Base-by-base conservation (phyloP, 2,329 filamentous ascomycete species). In the Daldinia sp. region DNA sequence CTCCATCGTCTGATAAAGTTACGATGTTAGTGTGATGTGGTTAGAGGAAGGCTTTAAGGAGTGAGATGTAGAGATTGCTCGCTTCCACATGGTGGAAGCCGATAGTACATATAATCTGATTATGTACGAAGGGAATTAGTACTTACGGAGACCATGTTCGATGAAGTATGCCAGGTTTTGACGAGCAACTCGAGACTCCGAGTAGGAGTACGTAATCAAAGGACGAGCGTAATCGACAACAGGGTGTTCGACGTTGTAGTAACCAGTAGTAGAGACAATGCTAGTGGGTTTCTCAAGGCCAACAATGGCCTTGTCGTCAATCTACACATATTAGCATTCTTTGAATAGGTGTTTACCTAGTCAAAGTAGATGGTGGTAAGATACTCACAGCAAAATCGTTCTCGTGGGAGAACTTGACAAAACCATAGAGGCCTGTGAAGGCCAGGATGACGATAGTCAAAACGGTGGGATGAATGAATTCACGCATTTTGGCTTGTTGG, bases 121-220 rank as follows among this genome's bases (percentile, higher is more conserved):
- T 27, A 17, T 13, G 7, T 1, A 17, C 15, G 41, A 11, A 19
- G 11, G 21, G 32, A 9, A n/a, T 27, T 8, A n/a, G n/a, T n/a
- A 59, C 63, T 62, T 51, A 65, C 63, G 76, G 1, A 79, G 67
- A 29, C 76, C 78, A 50, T 79, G 73, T 29, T 67, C 55, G 9
- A 79, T 57, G 65, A 79, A 79, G 67, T 74, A 79, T 8, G 69
- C 37, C 19, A 79, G 63, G 68, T 78, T 79, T 43, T 69, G 64
- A 30, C 72, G 74, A 23, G 71, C 71, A 30, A 58, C 58, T 1
- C 67, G 67, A n/a, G 75, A 75, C 59, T 79, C 77, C 25, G 73
- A 69, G 64, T 75, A 79, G 41, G 72, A 74, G 48, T 79, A 79
- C 2, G 77, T 64, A 37, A 78, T 72, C 21, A 78, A 67, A 2